Conservation (phyloP, 257 asterid species). For the Verbascum thapsus region DNA sequence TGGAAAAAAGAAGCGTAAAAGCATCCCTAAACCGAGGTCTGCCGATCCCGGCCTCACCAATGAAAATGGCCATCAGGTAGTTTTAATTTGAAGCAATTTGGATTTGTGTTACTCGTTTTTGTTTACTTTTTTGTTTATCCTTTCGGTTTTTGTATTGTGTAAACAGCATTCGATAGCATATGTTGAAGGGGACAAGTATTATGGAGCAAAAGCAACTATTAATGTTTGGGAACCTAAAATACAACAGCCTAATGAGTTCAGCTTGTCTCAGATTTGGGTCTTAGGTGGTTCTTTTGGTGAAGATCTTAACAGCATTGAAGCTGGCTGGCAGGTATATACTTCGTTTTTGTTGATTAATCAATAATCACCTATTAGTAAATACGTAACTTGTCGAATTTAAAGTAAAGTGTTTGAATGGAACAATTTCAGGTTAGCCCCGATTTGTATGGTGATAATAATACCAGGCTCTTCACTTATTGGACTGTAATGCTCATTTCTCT, state of each 20-base stretch:
- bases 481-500: constrained; percentile 46
- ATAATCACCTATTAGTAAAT: too few species aligned
- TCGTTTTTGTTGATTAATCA: not conserved
- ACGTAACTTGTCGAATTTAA: not conserved
- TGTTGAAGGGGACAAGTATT: constrained; percentile 62
- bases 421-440: constrained; percentile 78
- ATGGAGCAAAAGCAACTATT: constrained; percentile 68
- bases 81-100: constrained; percentile 3
- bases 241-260: constrained; percentile 68
- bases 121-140: not conserved
- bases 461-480: constrained; percentile 86
- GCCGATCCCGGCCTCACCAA: constrained; percentile 56
- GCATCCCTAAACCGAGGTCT: constrained; percentile 60
- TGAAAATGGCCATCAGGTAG: constrained; percentile 73
- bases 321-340: constrained; percentile 67
- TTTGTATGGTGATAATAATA: constrained; percentile 79
- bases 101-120: not conserved
- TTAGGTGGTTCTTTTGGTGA: constrained; percentile 73
- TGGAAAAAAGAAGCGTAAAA: constrained; percentile 68
- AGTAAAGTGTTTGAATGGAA: not conserved
- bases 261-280: constrained; percentile 71
- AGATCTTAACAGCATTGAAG: constrained; percentile 78
- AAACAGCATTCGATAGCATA: constrained; percentile 72
- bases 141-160: constrained; percentile 10
- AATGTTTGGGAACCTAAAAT: constrained; percentile 71